These are phyloP conservation scores for Phialophora verrucosa DNA, from an alignment of 2,329 filamentous ascomycete species.

Conservation along the genomic window DNA sequence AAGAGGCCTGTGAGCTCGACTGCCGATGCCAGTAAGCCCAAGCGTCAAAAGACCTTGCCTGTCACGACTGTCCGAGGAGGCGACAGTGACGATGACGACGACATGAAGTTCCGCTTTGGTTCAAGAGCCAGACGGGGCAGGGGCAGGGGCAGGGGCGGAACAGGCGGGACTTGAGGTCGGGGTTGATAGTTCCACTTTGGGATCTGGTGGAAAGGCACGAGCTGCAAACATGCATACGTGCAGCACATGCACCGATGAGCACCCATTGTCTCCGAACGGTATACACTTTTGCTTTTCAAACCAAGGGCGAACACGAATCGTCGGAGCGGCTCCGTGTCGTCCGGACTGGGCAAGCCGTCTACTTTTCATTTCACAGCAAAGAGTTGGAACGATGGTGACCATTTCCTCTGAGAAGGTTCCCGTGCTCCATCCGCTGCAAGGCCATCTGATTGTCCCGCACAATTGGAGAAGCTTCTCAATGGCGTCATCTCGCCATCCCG, in stretches of 20 bases:
- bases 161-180: slow-evolving; percentile 5
- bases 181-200: background rate
- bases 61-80: slow-evolving; percentile 37
- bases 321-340: background rate
- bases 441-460: too few relatives aligned
- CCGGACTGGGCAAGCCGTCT: background rate
- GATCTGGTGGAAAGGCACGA: background rate
- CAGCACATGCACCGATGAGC: background rate
- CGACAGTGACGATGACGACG: slow-evolving; percentile 57
- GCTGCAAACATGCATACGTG: background rate
- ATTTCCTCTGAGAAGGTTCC: background rate
- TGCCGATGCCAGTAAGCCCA: slow-evolving; percentile 20
- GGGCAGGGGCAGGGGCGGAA: slow-evolving; percentile 11
- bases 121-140: slow-evolving; percentile 27
- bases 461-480: background rate
- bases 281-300: background rate
- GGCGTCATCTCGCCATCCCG: background rate
- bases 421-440: background rate
- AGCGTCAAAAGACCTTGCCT: slow-evolving; percentile 44
- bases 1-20: slow-evolving; percentile 30
- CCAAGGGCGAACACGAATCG: background rate
- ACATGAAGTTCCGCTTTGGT: slow-evolving; percentile 56
- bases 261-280: background rate
- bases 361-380: background rate
- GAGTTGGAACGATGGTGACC: background rate